Percentiles rank a stretch among this genome's conserved stretches.
Evolutionary conservation across 192 early-diverging fungal species (phyloP).

Genomic region (Diversispora epigaea): DNA sequence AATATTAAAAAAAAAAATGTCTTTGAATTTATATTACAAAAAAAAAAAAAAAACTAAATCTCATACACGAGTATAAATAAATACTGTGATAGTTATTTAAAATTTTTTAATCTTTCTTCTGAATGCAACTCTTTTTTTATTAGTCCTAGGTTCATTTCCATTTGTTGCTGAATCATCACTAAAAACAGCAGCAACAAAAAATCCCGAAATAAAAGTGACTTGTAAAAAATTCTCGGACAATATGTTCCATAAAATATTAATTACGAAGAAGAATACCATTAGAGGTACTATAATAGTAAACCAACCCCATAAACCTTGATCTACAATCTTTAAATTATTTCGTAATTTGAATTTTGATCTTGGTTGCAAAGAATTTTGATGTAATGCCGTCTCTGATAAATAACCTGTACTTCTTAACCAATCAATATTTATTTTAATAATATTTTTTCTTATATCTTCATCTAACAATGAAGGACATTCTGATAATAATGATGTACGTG

Average conservation of each 20-base stretch:
- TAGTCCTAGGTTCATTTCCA: too few species aligned
- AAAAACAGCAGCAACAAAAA: background rate
- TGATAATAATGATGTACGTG: background rate
- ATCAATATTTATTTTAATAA: slow-evolving; percentile 14
- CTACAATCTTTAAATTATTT: background rate
- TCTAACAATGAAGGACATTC: background rate
- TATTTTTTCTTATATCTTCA: background rate
- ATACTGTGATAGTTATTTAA: too few species aligned
- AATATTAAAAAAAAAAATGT: too few species aligned
- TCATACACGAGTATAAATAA: too few species aligned
- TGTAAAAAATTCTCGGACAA: slow-evolving; percentile 1
- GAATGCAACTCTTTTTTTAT: too few species aligned
- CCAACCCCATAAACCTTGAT: background rate
- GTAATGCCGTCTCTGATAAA: background rate
- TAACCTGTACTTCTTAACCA: slow-evolving; percentile 13
- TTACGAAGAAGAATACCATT: slow-evolving; percentile 11
- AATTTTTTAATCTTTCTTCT: too few species aligned
- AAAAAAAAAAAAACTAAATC: too few species aligned
- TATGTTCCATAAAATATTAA: slow-evolving; percentile 15
- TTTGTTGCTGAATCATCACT: background rate
- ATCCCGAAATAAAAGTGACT: background rate
- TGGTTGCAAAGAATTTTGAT: background rate
- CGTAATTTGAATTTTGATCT: background rate
- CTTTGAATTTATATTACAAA: too few species aligned
- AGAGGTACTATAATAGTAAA: slow-evolving; percentile 6